Percentiles rank a stretch among this genome's conserved stretches.
These are phyloP conservation scores for Melanomma pulvis-pyrius DNA, from an alignment of 495 filamentous ascomycete genomes.

Conservation along the genomic window DNA sequence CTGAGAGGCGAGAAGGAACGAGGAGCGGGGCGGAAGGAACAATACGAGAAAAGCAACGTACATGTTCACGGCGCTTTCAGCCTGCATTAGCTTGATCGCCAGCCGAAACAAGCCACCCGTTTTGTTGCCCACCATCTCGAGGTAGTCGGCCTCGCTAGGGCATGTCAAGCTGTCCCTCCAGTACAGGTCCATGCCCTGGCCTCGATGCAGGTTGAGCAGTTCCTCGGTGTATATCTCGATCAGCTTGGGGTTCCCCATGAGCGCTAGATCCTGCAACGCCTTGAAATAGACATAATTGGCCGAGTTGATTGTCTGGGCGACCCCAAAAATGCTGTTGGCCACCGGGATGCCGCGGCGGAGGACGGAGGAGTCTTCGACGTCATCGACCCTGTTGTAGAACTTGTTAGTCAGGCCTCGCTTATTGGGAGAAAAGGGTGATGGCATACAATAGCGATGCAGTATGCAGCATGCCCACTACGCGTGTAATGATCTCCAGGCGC, in stretches of 20 bases:
- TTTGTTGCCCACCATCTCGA: constrained; percentile 99
- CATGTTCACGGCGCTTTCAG: constrained; percentile 67
- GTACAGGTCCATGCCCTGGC: constrained; percentile 96
- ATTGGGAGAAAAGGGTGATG: not conserved
- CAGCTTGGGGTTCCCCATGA: constrained; percentile 69
- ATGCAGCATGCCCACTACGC: constrained; percentile 90
- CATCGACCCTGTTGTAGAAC: constrained; percentile 66
- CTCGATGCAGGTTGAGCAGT: constrained; percentile 88
- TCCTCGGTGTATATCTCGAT: constrained; percentile 86
- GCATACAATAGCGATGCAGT: constrained; percentile 79
- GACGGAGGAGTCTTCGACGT: constrained; percentile 68
- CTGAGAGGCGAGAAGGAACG: not conserved
- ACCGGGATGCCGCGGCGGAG: constrained; percentile 89
- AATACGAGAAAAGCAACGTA: constrained; percentile 41
- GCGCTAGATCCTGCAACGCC: constrained; percentile 73
- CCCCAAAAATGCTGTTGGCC: constrained; percentile 92
- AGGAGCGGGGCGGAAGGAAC: not conserved
- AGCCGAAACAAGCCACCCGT: constrained; percentile 94
- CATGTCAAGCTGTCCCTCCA: constrained; percentile 95
- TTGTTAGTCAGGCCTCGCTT: constrained; percentile 20
- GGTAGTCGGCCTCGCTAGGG: constrained; percentile 93
- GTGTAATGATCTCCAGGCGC: constrained; percentile 79
- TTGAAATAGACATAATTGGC: constrained; percentile 97
- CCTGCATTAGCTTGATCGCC: constrained; percentile 95
- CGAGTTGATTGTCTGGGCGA: constrained; percentile 94